phyloP scores from a whole-genome alignment of 2,329 filamentous ascomycete species.

The Exophiala lecanii-corni region DNA sequence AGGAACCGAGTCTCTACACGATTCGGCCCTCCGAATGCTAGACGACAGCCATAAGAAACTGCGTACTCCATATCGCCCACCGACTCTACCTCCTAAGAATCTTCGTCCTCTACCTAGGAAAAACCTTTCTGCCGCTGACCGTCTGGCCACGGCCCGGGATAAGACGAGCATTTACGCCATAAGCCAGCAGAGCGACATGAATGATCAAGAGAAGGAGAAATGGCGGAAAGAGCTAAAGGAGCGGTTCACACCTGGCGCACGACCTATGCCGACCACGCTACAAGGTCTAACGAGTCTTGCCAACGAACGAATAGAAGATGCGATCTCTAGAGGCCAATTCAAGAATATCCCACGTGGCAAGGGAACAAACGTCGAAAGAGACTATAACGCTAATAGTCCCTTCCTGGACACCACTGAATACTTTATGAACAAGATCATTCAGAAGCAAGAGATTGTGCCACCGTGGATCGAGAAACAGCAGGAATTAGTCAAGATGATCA shows the following conservation, averaged over 20 bases:
- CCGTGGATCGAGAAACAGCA: slow-evolving; percentile 99
- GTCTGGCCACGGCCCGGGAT: slow-evolving; percentile 56
- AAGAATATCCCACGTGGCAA: slow-evolving; percentile 76
- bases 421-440: slow-evolving; percentile 97
- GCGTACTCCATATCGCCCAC: slow-evolving; percentile 38
- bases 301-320: slow-evolving; percentile 89
- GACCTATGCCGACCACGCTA: slow-evolving; percentile 70
- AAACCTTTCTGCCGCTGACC: slow-evolving; percentile 41
- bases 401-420: slow-evolving; percentile 97
- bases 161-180: slow-evolving; percentile 52
- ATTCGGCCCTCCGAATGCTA: slow-evolving; percentile 77
- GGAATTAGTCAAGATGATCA: slow-evolving; percentile 67
- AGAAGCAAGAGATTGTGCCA: slow-evolving; percentile 89
- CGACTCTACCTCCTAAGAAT: slow-evolving; percentile 34
- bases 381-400: slow-evolving; percentile 75
- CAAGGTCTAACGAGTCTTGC: slow-evolving; percentile 76
- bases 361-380: slow-evolving; percentile 64
- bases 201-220: slow-evolving; percentile 67
- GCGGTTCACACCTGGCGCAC: slow-evolving; percentile 68
- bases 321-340: slow-evolving; percentile 88
- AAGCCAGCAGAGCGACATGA: slow-evolving; percentile 54
- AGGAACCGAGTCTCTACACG: slow-evolving; percentile 68
- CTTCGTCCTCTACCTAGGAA: slow-evolving; percentile 44
- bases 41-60: slow-evolving; percentile 58
- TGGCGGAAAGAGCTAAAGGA: slow-evolving; percentile 71